These are phyloP conservation scores for Pleodorina starrii DNA, from an alignment of 139 green algal species.

Conservation along the genomic window DNA sequence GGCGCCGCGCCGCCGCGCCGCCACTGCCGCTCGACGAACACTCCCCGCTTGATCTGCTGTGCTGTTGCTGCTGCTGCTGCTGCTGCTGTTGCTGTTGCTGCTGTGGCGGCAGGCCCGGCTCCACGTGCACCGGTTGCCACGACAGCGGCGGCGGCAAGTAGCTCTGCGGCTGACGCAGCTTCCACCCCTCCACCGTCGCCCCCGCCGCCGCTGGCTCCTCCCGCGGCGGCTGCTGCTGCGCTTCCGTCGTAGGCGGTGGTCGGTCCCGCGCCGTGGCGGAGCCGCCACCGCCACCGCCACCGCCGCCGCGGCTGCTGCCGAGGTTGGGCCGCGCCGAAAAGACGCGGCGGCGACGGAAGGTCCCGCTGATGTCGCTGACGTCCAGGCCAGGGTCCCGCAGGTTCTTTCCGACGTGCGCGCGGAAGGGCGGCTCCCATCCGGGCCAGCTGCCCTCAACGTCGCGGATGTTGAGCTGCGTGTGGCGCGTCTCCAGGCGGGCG, in stretches of 20 bases:
- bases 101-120: too few species aligned
- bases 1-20: not conserved
- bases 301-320: not conserved
- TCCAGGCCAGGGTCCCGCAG: constrained; percentile 54
- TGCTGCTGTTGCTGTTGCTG: not conserved
- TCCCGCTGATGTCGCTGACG: constrained; percentile 26
- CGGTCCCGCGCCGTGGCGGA: not conserved
- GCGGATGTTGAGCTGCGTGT: not conserved
- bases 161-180: not conserved
- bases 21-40: not conserved
- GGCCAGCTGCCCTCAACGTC: constrained; percentile 49
- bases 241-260: too few species aligned
- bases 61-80: not conserved
- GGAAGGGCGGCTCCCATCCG: constrained; percentile 54
- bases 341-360: not conserved
- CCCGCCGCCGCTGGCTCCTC: not conserved
- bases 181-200: not conserved
- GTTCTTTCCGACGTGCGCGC: constrained; percentile 47
- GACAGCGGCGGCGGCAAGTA: not conserved
- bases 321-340: not conserved
- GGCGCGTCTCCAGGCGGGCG: not conserved
- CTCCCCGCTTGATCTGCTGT: not conserved
- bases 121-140: not conserved
- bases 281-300: not conserved
- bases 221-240: not conserved